A percentile compares a stretch with the other conserved stretches of the same genome.
Evolutionary conservation across 371 early-diverging fungal species (phyloP).

Genomic region (Apophysomyces ossiformis): DNA sequence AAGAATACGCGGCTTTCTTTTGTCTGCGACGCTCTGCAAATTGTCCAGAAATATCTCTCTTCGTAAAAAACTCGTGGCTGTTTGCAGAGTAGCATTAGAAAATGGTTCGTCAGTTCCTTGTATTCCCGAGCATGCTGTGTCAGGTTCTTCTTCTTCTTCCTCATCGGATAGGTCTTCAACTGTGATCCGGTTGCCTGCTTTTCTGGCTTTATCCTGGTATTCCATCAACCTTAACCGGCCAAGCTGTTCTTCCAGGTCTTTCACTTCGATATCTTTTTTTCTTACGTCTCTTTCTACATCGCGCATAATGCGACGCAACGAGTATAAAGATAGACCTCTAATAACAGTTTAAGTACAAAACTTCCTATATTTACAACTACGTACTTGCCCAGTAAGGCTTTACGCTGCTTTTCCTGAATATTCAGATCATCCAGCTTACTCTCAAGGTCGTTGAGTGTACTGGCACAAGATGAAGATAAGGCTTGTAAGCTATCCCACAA

Average conservation of each 20-base stretch:
- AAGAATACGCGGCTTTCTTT: too few relatives aligned
- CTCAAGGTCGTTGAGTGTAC: slow-evolving; percentile 21
- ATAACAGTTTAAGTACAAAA: neutral
- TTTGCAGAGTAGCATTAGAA: slow-evolving; percentile 1
- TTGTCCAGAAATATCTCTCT: slow-evolving; percentile 20
- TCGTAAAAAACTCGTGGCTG: slow-evolving; percentile 12
- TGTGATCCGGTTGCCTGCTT: slow-evolving; percentile 5
- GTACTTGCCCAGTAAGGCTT: slow-evolving; percentile 14
- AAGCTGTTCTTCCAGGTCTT: slow-evolving; percentile 28
- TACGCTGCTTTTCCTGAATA: slow-evolving; percentile 12
- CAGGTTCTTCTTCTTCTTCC: slow-evolving; percentile 19
- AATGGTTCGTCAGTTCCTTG: neutral
- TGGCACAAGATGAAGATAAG: neutral
- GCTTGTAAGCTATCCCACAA: neutral
- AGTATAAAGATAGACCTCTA: slow-evolving; percentile 30
- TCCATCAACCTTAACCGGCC: slow-evolving; percentile 21
- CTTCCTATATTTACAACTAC: slow-evolving; percentile 4
- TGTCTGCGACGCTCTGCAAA: neutral
- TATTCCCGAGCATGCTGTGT: neutral
- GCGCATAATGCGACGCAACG: slow-evolving; percentile 31
- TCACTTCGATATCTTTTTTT: slow-evolving; percentile 20
- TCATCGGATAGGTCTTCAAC: slow-evolving; percentile 18
- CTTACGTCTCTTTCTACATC: slow-evolving; percentile 35
- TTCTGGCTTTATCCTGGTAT: slow-evolving; percentile 2
- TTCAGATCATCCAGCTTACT: slow-evolving; percentile 13